Conservation (phyloP, 208 protist genomes). For the Leishmania major region DNA sequence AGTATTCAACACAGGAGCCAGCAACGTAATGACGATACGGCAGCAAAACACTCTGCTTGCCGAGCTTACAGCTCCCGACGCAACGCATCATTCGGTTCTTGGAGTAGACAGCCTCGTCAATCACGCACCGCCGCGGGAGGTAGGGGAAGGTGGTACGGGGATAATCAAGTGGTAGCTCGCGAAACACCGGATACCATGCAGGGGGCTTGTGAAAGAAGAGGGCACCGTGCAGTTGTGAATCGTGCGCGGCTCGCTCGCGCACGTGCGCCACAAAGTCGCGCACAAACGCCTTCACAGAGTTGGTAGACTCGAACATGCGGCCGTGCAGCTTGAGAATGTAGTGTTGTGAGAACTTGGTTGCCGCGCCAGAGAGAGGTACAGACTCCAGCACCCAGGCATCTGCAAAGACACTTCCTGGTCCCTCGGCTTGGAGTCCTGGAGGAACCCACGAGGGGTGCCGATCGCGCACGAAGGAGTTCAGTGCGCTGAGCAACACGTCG, state of each 20-base stretch:
- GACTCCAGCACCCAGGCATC: slow-evolving; percentile 66
- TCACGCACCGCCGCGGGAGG: slow-evolving; percentile 59
- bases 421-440: background rate
- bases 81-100: slow-evolving; percentile 85
- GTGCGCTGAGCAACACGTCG: slow-evolving; percentile 43
- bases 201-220: slow-evolving; percentile 76
- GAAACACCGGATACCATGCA: slow-evolving; percentile 23
- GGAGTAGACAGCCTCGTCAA: slow-evolving; percentile 84
- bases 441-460: slow-evolving; percentile 33
- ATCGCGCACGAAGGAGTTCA: slow-evolving; percentile 44
- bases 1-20: background rate
- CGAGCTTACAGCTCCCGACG: slow-evolving; percentile 78
- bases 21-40: slow-evolving; percentile 10
- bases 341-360: slow-evolving; percentile 83
- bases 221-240: slow-evolving; percentile 41
- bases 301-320: slow-evolving; percentile 53
- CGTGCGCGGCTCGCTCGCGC: slow-evolving; percentile 16
- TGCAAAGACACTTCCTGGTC: slow-evolving; percentile 9
- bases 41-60: slow-evolving; percentile 49
- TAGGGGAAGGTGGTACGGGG: slow-evolving; percentile 46
- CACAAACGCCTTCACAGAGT: slow-evolving; percentile 60
- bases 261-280: slow-evolving; percentile 61
- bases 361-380: slow-evolving; percentile 12
- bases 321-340: slow-evolving; percentile 69
- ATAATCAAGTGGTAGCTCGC: slow-evolving; percentile 15